These are phyloP conservation scores for Capillidium heterosporum DNA, from an alignment of 371 early-diverging fungal genomes.

Conservation along the genomic window DNA sequence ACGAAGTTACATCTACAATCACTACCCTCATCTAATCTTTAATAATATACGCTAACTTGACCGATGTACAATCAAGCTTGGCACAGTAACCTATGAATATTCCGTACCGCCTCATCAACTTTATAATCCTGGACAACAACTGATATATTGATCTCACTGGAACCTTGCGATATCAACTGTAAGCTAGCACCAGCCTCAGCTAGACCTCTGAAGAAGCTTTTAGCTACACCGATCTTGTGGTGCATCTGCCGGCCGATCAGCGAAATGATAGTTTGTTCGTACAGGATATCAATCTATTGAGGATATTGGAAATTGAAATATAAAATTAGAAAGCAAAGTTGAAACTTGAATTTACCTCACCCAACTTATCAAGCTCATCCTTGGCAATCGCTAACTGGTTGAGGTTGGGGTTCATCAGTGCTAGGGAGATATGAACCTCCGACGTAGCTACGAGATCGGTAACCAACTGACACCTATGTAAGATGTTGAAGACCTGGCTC, in stretches of 20 bases:
- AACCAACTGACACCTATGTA: conserved; percentile 71
- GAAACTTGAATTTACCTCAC: conserved; percentile 28
- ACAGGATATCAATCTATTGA: conserved; percentile 37
- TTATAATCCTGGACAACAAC: too few relatives aligned
- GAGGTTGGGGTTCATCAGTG: conserved; percentile 32
- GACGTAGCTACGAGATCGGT: conserved; percentile 90
- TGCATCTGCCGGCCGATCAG: conserved; percentile 92
- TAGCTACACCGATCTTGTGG: conserved; percentile 84
- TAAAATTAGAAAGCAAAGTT: background rate
- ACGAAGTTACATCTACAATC: too few relatives aligned
- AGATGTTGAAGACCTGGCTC: conserved; percentile 72
- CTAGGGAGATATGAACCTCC: conserved; percentile 94
- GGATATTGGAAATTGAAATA: background rate
- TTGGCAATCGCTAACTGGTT: conserved; percentile 38
- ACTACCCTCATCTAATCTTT: too few relatives aligned
- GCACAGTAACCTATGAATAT: too few relatives aligned
- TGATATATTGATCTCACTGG: conserved; percentile 90
- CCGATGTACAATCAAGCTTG: too few relatives aligned
- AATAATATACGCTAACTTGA: too few relatives aligned
- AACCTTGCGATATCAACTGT: conserved; percentile 96
- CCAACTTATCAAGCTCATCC: conserved; percentile 42
- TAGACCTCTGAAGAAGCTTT: conserved; percentile 78
- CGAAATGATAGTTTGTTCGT: conserved; percentile 82
- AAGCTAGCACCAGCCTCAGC: conserved; percentile 81
- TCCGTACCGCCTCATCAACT: too few relatives aligned